These are phyloP conservation scores for Leucaena leucocephala DNA, from an alignment of 306 rosid genomes.

Conservation along the genomic window DNA sequence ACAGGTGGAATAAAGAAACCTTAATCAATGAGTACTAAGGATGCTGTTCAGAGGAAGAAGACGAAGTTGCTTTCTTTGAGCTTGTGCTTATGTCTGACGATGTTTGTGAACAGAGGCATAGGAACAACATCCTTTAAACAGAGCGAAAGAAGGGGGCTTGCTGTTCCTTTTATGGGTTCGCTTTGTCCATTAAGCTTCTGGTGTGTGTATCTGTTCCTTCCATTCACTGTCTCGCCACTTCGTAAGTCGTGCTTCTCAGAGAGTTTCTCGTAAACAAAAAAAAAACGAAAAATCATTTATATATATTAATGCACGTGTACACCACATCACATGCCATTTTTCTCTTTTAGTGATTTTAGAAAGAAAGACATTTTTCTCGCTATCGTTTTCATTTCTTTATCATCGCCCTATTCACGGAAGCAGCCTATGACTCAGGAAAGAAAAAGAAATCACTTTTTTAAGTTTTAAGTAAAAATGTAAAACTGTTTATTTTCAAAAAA, in stretches of 20 bases:
- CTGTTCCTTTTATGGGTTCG: conserved; percentile 30
- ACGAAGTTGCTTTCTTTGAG: conserved; percentile 22
- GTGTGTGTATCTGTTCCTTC: conserved; percentile 47
- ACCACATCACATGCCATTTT: conserved; percentile 63
- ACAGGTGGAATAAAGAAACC: conserved; percentile 34
- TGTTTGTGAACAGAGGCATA: conserved; percentile 37
- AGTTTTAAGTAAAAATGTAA: neutral
- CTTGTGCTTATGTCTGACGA: conserved; percentile 6
- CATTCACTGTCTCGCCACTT: conserved; percentile 48
- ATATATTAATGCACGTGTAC: conserved; percentile 60
- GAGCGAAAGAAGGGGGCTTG: conserved; percentile 38
- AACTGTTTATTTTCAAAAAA: neutral
- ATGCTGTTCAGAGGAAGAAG: conserved; percentile 17
- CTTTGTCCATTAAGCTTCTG: conserved; percentile 22
- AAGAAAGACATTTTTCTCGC: conserved; percentile 23
- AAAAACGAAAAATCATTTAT: neutral
- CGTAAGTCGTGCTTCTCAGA: conserved; percentile 50
- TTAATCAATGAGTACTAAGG: conserved; percentile 38
- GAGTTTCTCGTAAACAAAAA: neutral
- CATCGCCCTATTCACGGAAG: neutral
- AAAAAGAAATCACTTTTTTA: too few species aligned
- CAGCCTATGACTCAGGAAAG: neutral
- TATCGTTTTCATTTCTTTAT: neutral
- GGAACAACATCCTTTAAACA: conserved; percentile 29
- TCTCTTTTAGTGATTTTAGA: conserved; percentile 26